These are phyloP conservation scores for bread wheat (Triticum aestivum) DNA, from an alignment of 176 grass and related monocot species.

Conservation along the genomic window IWGSC_CS_RefSeq_v2.1 NC_057808.1:327591441-327591940, in stretches of 20 bases:
- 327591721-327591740: constrained; percentile 5
- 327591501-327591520: too few species aligned
- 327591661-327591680: not conserved
- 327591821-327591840: constrained; percentile 41
- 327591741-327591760: not conserved
- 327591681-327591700: not conserved
- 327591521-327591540: not conserved
- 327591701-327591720: not conserved
- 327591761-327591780: not conserved
- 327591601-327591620: not conserved
- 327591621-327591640: not conserved
- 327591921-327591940: not conserved
- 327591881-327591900: not conserved
- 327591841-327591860: constrained; percentile 51
- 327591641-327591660: not conserved
- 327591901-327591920: not conserved
- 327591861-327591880: constrained; percentile 32
- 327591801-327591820: constrained; percentile 36
- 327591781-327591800: constrained; percentile 21
- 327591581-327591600: not conserved
- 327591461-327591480: not conserved
- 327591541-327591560: not conserved
- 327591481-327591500: not conserved
- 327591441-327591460: not conserved
- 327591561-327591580: not conserved